Percentiles rank a stretch among this genome's conserved stretches.
phyloP scores from a whole-genome alignment of 345 rosid genomes.

The Lepidium africanum region DNA sequence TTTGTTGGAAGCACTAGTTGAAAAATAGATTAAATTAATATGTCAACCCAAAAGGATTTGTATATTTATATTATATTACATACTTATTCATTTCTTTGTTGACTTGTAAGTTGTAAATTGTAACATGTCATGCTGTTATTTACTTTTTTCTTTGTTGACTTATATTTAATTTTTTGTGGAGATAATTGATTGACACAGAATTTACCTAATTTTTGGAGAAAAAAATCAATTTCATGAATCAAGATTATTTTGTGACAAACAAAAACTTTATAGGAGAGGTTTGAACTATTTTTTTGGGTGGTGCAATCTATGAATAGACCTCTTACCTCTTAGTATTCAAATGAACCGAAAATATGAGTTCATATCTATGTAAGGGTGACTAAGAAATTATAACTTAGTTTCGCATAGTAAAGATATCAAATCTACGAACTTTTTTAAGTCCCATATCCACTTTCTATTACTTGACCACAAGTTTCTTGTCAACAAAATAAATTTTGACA shows the following conservation, averaged over 20 bases:
- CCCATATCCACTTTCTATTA: no score
- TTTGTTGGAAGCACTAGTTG: constrained; percentile 13
- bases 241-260: neutral
- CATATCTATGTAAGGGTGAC: no score
- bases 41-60: constrained; percentile 16
- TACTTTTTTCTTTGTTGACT: no score
- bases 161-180: neutral
- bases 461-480: no score
- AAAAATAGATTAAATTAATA: constrained; percentile 4
- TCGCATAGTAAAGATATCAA: no score
- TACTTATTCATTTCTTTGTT: neutral
- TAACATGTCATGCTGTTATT: neutral
- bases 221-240: neutral
- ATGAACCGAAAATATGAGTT: no score
- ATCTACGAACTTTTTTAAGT: no score
- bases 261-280: no score
- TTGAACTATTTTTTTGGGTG: no score
- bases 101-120: constrained; percentile 1
- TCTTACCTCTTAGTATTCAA: no score
- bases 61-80: neutral
- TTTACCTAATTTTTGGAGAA: neutral
- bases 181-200: neutral
- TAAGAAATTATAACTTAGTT: no score
- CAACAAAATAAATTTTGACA: neutral
- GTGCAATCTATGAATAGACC: no score